Base-by-base conservation (phyloP, 2,329 filamentous ascomycete species). In the Gaeumannomyces sp. region DNA sequence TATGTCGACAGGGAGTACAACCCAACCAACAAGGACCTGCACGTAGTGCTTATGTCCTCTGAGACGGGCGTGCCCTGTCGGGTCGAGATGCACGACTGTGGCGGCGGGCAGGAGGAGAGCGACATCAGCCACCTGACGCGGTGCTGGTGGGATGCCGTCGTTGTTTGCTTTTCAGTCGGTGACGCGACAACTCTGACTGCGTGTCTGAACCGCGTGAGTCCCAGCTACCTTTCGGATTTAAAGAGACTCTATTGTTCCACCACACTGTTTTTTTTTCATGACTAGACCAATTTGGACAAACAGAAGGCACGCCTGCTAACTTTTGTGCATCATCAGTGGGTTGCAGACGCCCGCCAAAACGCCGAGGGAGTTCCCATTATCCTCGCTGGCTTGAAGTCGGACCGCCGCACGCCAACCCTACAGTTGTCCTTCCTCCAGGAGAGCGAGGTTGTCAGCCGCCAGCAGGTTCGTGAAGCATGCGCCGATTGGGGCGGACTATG, bases 301-400 rank as follows among this genome's bases (percentile, higher is more conserved):
- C 33, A 35, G 11, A 14, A 2, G 33, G 5, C 35, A 27, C 33
- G 25, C 19, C 35, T 31, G 60, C 33, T 50, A n/a, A 61, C 19
- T 6, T 50, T 38, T n/a, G 1, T 50, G 19, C 11, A 61, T 61
- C 16, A 8, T 50, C 28, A 65, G 60, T 62, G 59, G 60, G 29
- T 57, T 35, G n/a, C 11, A 16, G 16, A 70, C 64, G 68, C 67
- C 31, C 68, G 67, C 56, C 68, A 68, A 45, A 66, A 71, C 11
- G 65, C 70, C 19, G 69, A 70, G 38, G 67, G 68, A 35, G 65
- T 69, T 2, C 60, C 67, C 4, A 59, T 71, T 11, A 59, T 71
- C 19, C 60, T 71, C 56, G 69, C 64, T 3, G 69, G 69, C 4
- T 65, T 71, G 19, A 70, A 70, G 60, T 70, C 67, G 27, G 69